Conservation (phyloP, 106 monocot species). For the Dendrobium chrysotoxum region DNA sequence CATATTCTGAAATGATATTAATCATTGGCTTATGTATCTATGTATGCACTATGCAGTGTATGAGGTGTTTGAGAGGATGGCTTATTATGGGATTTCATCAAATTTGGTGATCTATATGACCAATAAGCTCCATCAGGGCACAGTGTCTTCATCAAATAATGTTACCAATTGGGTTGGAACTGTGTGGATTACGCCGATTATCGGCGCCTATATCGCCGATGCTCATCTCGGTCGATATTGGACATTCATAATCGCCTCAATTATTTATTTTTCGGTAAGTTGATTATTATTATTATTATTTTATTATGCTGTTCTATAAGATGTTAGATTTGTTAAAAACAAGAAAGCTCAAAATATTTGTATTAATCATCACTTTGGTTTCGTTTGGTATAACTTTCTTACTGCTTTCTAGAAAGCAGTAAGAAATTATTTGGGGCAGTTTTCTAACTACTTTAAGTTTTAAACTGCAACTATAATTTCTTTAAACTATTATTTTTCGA, state of each 20-base stretch:
- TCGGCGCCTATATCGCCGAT: conserved; percentile 31
- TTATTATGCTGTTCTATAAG: too few relatives aligned
- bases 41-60: conserved; percentile 44
- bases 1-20: too few relatives aligned
- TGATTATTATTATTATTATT: too few relatives aligned
- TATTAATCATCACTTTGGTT: too few relatives aligned
- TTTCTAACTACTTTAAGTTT: too few relatives aligned
- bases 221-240: conserved; percentile 21
- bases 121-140: conserved; percentile 40
- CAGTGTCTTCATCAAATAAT: conserved; percentile 31
- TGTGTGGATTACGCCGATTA: conserved; percentile 25
- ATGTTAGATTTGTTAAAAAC: too few relatives aligned
- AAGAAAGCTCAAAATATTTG: too few relatives aligned
- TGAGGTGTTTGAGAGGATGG: conserved; percentile 63
- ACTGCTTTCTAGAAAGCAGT: too few relatives aligned
- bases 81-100: conserved; percentile 31
- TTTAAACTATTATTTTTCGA: too few relatives aligned
- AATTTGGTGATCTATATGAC: conserved; percentile 50
- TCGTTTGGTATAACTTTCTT: too few relatives aligned
- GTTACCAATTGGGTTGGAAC: conserved; percentile 64
- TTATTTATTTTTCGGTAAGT: neutral
- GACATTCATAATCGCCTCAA: conserved; percentile 6
- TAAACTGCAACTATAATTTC: too few relatives aligned
- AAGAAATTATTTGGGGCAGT: too few relatives aligned
- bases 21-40: neutral